Evolutionary conservation across 225 moss, liverwort and hornwort genomes (phyloP).

Genomic region (Marchantia polymorpha): DNA sequence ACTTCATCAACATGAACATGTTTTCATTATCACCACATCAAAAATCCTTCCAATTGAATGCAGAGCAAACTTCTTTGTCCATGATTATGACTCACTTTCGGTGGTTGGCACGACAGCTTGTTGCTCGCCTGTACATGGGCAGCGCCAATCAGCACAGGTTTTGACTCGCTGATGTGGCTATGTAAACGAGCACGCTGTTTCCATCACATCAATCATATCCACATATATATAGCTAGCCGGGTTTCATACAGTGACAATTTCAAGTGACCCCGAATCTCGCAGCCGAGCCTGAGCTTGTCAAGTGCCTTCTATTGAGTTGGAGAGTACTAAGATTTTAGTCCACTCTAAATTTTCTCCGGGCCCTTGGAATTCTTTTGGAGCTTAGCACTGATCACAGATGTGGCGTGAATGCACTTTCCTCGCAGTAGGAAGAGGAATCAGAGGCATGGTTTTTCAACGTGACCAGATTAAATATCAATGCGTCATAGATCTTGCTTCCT

Average conservation of each 20-base stretch:
- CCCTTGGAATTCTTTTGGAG: neutral
- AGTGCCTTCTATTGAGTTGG: too few relatives aligned
- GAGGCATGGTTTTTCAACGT: too few relatives aligned
- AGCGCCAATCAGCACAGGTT: neutral
- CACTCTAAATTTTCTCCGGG: neutral
- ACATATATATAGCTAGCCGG: neutral
- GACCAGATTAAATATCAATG: too few relatives aligned
- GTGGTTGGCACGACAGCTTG: neutral
- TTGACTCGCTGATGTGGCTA: neutral
- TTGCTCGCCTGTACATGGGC: neutral
- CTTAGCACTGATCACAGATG: neutral
- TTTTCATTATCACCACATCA: neutral
- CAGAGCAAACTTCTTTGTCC: neutral
- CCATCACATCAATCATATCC: neutral
- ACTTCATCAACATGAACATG: neutral
- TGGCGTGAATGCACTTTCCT: neutral
- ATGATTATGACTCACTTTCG: neutral
- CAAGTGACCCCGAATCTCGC: neutral
- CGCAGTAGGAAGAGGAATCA: neutral
- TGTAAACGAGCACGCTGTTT: neutral
- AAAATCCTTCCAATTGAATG: neutral
- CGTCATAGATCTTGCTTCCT: neutral
- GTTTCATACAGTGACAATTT: neutral
- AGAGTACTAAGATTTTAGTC: neutral
- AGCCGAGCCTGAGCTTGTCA: neutral